Evolutionary conservation across 495 filamentous ascomycete species (phyloP).

Genomic region (Hypoxylon subgilvum): DNA sequence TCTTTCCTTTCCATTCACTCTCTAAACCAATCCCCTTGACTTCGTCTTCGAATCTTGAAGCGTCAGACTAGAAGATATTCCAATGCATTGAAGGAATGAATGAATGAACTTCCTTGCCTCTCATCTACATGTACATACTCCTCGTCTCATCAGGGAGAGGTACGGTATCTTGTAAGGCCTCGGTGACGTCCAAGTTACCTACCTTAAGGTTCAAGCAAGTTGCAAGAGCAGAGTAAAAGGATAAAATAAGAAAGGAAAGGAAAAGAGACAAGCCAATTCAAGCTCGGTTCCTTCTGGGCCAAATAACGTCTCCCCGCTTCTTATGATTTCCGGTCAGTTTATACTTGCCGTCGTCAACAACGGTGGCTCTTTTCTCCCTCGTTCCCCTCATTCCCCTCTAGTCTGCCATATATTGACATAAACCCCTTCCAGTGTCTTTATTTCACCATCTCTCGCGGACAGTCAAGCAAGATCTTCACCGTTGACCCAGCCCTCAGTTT

Average conservation of each 20-base stretch:
- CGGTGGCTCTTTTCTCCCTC: not conserved
- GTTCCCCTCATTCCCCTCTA: no score
- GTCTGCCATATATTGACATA: constrained; percentile 7
- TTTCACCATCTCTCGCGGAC: not conserved
- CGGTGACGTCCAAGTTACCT: not conserved
- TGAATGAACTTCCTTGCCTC: no score
- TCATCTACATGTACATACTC: no score
- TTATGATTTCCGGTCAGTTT: constrained; percentile 16
- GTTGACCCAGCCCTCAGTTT: not conserved
- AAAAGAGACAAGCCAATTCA: no score
- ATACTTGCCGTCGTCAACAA: not conserved
- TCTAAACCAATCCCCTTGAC: not conserved
- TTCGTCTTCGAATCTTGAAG: constrained; percentile 9
- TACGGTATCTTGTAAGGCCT: no score
- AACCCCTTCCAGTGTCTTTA: constrained; percentile 8
- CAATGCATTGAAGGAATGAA: constrained; percentile 17
- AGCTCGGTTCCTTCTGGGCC: not conserved
- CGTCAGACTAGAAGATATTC: not conserved
- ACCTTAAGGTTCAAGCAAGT: constrained; percentile 1
- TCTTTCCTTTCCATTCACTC: constrained; percentile 17
- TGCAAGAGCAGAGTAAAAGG: constrained; percentile 20
- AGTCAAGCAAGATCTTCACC: not conserved
- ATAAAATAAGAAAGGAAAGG: no score
- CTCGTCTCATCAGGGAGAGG: no score
- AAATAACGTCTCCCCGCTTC: not conserved